Percentiles rank a stretch among this genome's conserved stretches.
Conservation (phyloP, 2,329 filamentous ascomycete species). For the Aspergillus sojae region DNA sequence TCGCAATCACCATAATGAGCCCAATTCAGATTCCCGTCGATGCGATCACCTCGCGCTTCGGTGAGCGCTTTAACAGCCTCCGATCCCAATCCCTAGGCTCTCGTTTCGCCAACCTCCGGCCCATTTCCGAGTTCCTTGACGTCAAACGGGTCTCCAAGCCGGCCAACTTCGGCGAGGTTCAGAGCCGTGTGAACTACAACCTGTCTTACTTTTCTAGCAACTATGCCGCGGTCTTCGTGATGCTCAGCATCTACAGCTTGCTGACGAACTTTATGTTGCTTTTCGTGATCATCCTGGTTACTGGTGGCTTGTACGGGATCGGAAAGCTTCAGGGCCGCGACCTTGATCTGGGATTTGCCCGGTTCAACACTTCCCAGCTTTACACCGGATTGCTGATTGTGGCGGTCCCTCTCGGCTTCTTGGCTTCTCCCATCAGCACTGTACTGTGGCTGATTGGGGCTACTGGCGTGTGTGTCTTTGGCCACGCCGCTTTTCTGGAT, state of each 20-base stretch:
- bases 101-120: slow-evolving; percentile 89
- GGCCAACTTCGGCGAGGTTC: slow-evolving; percentile 83
- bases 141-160: slow-evolving; percentile 95
- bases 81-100: slow-evolving; percentile 76
- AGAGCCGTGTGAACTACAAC: slow-evolving; percentile 96
- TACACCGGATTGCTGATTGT: slow-evolving; percentile 86
- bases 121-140: slow-evolving; percentile 91
- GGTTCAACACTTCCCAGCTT: slow-evolving; percentile 86
- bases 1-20: slow-evolving; percentile 61
- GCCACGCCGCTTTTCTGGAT: slow-evolving; percentile 94
- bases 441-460: slow-evolving; percentile 96
- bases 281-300: slow-evolving; percentile 88
- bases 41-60: slow-evolving; percentile 85
- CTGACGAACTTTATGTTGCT: slow-evolving; percentile 84
- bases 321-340: slow-evolving; percentile 87
- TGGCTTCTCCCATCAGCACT: slow-evolving; percentile 80
- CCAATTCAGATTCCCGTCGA: slow-evolving; percentile 93
- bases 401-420: slow-evolving; percentile 80
- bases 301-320: slow-evolving; percentile 86
- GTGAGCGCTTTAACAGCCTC: slow-evolving; percentile 83
- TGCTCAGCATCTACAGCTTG: slow-evolving; percentile 94
- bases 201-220: slow-evolving; percentile 97
- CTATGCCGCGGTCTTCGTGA: slow-evolving; percentile 89
- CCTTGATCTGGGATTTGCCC: slow-evolving; percentile 79
- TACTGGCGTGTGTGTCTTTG: slow-evolving; percentile 88